Conservation (phyloP, 2,329 filamentous ascomycete species). For the Verticillium dahliae region DNA sequence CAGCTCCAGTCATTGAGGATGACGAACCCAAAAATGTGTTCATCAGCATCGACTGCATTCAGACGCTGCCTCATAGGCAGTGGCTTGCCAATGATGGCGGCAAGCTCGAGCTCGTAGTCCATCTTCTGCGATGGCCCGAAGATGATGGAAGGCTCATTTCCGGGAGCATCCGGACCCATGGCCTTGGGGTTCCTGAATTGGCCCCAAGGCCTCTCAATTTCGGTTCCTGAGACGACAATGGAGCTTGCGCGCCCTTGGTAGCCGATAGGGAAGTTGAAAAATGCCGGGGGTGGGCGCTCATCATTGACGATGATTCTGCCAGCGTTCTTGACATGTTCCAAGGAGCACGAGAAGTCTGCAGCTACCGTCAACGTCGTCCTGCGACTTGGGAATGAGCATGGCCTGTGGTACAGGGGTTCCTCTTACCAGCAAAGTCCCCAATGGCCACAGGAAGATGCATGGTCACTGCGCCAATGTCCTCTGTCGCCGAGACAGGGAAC, state of each 20-base stretch:
- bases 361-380: not conserved
- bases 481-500: slow-evolving; percentile 7
- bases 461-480: slow-evolving; percentile 12
- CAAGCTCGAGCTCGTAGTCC: slow-evolving; percentile 38
- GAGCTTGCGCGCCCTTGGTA: slow-evolving; percentile 50
- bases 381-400: too few relatives aligned
- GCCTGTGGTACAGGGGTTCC: not conserved
- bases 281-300: slow-evolving; percentile 33
- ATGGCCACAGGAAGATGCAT: slow-evolving; percentile 50
- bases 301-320: slow-evolving; percentile 30
- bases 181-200: slow-evolving; percentile 24
- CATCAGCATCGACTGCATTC: slow-evolving; percentile 38
- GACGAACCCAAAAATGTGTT: slow-evolving; percentile 57
- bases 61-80: slow-evolving; percentile 27
- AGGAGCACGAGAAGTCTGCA: slow-evolving; percentile 47
- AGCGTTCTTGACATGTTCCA: slow-evolving; percentile 46
- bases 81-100: slow-evolving; percentile 35
- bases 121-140: slow-evolving; percentile 25
- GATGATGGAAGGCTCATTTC: slow-evolving; percentile 9
- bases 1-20: slow-evolving; percentile 58
- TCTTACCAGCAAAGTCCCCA: slow-evolving; percentile 39
- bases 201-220: slow-evolving; percentile 38
- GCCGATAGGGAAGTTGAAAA: slow-evolving; percentile 41
- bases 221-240: slow-evolving; percentile 41
- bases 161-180: slow-evolving; percentile 2